A percentile compares a stretch with the other conserved stretches of the same genome.
phyloP scores from a whole-genome alignment of 495 filamentous ascomycete genomes.

The Hamigera avellanea region DNA sequence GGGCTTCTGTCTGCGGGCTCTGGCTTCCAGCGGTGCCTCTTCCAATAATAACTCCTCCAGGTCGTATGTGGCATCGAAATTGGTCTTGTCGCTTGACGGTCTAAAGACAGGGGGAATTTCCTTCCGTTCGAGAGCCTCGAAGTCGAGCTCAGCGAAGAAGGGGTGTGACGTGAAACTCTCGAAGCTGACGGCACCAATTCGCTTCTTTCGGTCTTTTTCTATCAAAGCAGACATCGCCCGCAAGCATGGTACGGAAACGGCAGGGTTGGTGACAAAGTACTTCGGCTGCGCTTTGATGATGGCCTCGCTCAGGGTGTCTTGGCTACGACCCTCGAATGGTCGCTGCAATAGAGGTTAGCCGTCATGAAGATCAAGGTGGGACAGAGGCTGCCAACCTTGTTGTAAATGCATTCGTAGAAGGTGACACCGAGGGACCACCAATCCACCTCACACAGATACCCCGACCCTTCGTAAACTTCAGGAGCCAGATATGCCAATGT shows the following conservation, averaged over 20 bases:
- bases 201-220: slow-evolving; percentile 64
- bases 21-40: slow-evolving; percentile 88
- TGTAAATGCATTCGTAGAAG: slow-evolving; percentile 99
- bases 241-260: slow-evolving; percentile 74
- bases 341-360: slow-evolving; percentile 42
- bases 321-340: slow-evolving; percentile 81
- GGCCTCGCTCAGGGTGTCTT: slow-evolving; percentile 64
- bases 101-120: slow-evolving; percentile 84
- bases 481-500: slow-evolving; percentile 93
- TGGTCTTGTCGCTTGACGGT: slow-evolving; percentile 93
- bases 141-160: slow-evolving; percentile 84
- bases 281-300: slow-evolving; percentile 76
- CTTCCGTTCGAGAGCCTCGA: slow-evolving; percentile 74
- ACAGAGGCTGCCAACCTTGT: slow-evolving; percentile 60
- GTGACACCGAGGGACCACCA: slow-evolving; percentile 98
- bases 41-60: slow-evolving; percentile 88
- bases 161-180: slow-evolving; percentile 72
- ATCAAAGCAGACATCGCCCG: slow-evolving; percentile 75
- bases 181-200: slow-evolving; percentile 71
- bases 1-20: slow-evolving; percentile 86
- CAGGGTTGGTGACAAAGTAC: slow-evolving; percentile 80
- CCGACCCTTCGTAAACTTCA: slow-evolving; percentile 82
- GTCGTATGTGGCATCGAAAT: slow-evolving; percentile 98
- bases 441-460: slow-evolving; percentile 80
- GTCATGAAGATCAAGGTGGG: not conserved